Percentiles rank a stretch among this genome's conserved stretches.
phyloP scores from a whole-genome alignment of 2,329 filamentous ascomycete genomes.

The Aspergillus flavus region DNA sequence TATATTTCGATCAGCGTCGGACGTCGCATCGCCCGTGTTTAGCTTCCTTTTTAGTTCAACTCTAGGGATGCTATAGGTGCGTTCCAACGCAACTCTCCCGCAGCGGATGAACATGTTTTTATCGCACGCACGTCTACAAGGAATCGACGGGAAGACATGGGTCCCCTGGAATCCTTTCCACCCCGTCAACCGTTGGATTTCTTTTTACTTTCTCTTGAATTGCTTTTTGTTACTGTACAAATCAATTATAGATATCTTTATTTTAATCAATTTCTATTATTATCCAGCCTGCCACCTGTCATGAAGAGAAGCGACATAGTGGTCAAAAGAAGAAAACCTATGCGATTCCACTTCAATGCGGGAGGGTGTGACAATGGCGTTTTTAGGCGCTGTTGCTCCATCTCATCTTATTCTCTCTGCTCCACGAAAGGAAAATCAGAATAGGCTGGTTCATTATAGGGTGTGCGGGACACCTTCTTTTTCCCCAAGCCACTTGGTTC shows the following conservation, averaged over 20 bases:
- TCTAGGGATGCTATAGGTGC: slow-evolving; percentile 10
- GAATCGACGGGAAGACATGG: slow-evolving; percentile 28
- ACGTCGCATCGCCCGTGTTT: slow-evolving; percentile 4
- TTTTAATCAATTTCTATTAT: background rate
- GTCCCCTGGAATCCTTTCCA: slow-evolving; percentile 13
- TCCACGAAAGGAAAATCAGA: background rate
- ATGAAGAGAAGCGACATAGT: background rate
- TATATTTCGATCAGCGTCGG: slow-evolving; percentile 7
- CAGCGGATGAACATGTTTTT: slow-evolving; percentile 8
- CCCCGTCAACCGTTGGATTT: slow-evolving; percentile 12
- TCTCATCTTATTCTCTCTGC: background rate
- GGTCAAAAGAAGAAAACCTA: background rate
- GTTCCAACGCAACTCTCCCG: slow-evolving; percentile 17
- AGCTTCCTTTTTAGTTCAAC: slow-evolving; percentile 6
- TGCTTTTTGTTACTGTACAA: slow-evolving; percentile 3
- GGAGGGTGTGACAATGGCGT: slow-evolving; percentile 2
- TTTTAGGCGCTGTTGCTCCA: background rate
- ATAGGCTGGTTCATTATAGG: background rate
- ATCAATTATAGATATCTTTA: background rate
- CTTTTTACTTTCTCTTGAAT: slow-evolving; percentile 2
- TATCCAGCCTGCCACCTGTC: slow-evolving; percentile 14
- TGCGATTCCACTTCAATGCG: background rate
- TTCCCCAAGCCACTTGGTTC: background rate
- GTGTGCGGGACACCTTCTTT: background rate
- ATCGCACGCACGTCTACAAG: slow-evolving; percentile 18